Percentiles rank a stretch among this genome's conserved stretches.
These are phyloP conservation scores for Leucogyrophana mollusca DNA, from an alignment of 768 basidiomycete species.

Conservation along the genomic window DNA sequence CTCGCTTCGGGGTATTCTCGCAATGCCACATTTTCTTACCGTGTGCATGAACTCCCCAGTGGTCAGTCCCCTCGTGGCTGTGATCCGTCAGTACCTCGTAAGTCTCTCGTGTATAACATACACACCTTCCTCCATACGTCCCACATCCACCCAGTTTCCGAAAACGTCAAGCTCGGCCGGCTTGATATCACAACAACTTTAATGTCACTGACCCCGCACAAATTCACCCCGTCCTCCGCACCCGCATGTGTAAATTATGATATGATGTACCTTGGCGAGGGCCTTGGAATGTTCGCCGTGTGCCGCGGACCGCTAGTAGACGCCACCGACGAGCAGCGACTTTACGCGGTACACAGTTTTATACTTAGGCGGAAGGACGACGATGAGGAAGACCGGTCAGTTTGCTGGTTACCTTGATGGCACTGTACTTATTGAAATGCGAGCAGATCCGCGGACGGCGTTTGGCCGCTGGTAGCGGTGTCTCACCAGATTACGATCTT, in stretches of 20 bases:
- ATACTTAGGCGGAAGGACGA: conserved; percentile 28
- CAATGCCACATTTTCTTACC: conserved; percentile 30
- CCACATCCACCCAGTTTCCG: background rate
- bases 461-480: conserved; percentile 28
- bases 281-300: conserved; percentile 25
- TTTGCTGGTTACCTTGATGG: background rate
- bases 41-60: conserved; percentile 12
- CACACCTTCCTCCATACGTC: background rate
- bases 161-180: conserved; percentile 16
- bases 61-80: background rate
- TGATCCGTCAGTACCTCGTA: conserved; percentile 15
- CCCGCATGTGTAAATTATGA: conserved; percentile 24
- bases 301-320: conserved; percentile 15
- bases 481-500: conserved; percentile 33
- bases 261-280: conserved; percentile 26
- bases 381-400: conserved; percentile 23
- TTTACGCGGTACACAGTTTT: conserved; percentile 27
- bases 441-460: conserved; percentile 13
- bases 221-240: conserved; percentile 9
- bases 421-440: background rate
- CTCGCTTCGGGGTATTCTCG: conserved; percentile 31
- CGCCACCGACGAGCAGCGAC: conserved; percentile 5
- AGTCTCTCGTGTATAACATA: conserved; percentile 5
- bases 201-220: conserved; percentile 23
- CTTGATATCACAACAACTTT: conserved; percentile 26